These are phyloP conservation scores for Melastoma malabathricum DNA, from an alignment of 345 rosid species.

Conservation along the genomic window DNA sequence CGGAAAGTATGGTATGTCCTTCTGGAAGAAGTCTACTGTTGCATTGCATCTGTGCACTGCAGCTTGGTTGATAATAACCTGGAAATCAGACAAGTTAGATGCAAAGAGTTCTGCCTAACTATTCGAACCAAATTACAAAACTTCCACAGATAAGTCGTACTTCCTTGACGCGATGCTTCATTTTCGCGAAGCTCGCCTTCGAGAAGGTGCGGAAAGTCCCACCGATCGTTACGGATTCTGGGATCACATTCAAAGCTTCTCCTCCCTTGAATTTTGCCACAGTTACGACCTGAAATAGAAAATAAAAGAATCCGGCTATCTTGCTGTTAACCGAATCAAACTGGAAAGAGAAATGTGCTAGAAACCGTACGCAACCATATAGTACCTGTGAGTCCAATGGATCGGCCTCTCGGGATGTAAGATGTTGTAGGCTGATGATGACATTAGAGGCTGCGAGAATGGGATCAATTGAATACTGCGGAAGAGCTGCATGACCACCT, in stretches of 20 bases:
- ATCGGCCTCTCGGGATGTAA: conserved; percentile 83
- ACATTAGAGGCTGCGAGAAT: conserved; percentile 72
- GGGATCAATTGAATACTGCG: conserved; percentile 66
- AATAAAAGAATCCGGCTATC: no score
- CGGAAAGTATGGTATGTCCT: conserved; percentile 46
- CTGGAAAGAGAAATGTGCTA: neutral
- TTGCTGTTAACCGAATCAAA: no score
- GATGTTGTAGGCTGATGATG: conserved; percentile 75
- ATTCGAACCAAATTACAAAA: no score
- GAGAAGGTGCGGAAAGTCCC: conserved; percentile 79
- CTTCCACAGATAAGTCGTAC: conserved; percentile 13
- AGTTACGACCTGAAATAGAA: conserved; percentile 47
- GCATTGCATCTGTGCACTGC: conserved; percentile 81
- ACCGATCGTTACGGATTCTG: conserved; percentile 66
- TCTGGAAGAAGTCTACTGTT: conserved; percentile 29
- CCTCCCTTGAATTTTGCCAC: conserved; percentile 63
- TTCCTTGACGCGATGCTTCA: conserved; percentile 64
- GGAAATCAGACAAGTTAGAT: conserved; percentile 7
- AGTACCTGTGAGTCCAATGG: conserved; percentile 84
- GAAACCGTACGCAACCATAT: neutral
- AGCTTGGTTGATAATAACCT: conserved; percentile 87
- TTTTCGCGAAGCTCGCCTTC: conserved; percentile 34
- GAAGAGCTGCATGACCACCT: conserved; percentile 86
- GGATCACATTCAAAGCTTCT: conserved; percentile 65
- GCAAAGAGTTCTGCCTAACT: neutral